Evolutionary conservation across 345 rosid species (phyloP).

Genomic region (Toxicodendron radicans): DNA sequence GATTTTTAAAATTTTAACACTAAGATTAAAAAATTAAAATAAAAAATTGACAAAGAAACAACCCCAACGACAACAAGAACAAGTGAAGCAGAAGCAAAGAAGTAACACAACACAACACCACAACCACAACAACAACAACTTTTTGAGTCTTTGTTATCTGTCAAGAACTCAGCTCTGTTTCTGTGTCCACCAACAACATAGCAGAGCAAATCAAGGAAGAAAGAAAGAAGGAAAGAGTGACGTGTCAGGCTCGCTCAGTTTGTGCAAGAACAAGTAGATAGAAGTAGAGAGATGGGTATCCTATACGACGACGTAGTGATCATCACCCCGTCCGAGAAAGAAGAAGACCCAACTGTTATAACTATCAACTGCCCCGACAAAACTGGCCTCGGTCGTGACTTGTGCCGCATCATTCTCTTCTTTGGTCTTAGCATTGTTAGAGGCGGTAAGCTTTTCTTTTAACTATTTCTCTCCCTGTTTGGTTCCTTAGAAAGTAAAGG

Average conservation of each 20-base stretch:
- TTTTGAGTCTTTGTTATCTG: background rate
- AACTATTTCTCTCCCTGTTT: background rate
- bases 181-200: slow-evolving; percentile 9
- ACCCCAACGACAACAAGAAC: slow-evolving; percentile 21
- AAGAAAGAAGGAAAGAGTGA: background rate
- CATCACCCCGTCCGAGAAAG: slow-evolving; percentile 66
- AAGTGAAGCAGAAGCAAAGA: slow-evolving; percentile 41
- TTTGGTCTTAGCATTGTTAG: slow-evolving; percentile 83
- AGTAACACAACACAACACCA: background rate
- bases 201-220: background rate
- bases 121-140: background rate
- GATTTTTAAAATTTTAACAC: background rate
- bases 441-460: slow-evolving; percentile 55
- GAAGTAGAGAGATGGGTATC: slow-evolving; percentile 54
- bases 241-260: no score
- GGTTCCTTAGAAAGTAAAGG: background rate
- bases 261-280: background rate
- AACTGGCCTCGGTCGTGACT: slow-evolving; percentile 92
- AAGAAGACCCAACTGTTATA: slow-evolving; percentile 70
- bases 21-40: no score
- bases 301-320: slow-evolving; percentile 82
- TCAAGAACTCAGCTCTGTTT: background rate
- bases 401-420: slow-evolving; percentile 90
- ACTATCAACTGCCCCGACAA: slow-evolving; percentile 96
- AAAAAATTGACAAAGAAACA: slow-evolving; percentile 13